Evolutionary conservation across 371 early-diverging fungal genomes (phyloP).

Genomic region (Synchytrium microbalum): DNA sequence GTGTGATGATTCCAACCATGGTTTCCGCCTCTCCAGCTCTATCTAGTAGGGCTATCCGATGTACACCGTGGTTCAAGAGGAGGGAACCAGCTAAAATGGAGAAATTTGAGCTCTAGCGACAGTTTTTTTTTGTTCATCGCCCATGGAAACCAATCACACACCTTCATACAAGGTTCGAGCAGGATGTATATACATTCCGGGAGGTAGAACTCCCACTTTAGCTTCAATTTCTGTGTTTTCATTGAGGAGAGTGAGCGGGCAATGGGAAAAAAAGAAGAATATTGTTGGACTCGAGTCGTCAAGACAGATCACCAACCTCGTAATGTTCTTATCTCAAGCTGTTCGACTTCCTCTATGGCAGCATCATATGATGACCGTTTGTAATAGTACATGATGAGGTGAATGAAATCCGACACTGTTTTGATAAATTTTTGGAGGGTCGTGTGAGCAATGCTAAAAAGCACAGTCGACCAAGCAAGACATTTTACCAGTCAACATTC

Average conservation of each 20-base stretch:
- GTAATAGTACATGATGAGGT: constrained; percentile 78
- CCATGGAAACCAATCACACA: constrained; percentile 8
- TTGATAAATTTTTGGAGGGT: background rate
- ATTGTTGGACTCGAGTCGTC: too few species aligned
- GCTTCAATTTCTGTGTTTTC: constrained; percentile 11
- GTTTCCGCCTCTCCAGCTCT: constrained; percentile 67
- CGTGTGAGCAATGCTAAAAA: background rate
- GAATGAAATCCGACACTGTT: constrained; percentile 78
- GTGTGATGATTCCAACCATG: constrained; percentile 84
- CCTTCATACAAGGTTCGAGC: constrained; percentile 76
- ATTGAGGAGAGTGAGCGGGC: constrained; percentile 9
- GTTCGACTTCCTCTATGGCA: constrained; percentile 77
- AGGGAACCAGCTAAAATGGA: constrained; percentile 41
- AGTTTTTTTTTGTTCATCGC: too few species aligned
- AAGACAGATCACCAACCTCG: constrained; percentile 50
- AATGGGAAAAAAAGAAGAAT: constrained; percentile 1
- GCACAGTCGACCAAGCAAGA: background rate
- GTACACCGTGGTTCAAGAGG: constrained; percentile 67
- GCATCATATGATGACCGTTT: constrained; percentile 64
- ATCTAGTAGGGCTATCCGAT: constrained; percentile 84
- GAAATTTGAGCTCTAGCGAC: too few species aligned
- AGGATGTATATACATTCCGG: constrained; percentile 67
- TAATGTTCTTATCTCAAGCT: constrained; percentile 65
- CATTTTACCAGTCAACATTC: constrained; percentile 69
- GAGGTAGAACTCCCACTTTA: constrained; percentile 30